Base-by-base conservation (phyloP, 2,329 filamentous ascomycete species). In the Hymenoscyphus scutula region DNA sequence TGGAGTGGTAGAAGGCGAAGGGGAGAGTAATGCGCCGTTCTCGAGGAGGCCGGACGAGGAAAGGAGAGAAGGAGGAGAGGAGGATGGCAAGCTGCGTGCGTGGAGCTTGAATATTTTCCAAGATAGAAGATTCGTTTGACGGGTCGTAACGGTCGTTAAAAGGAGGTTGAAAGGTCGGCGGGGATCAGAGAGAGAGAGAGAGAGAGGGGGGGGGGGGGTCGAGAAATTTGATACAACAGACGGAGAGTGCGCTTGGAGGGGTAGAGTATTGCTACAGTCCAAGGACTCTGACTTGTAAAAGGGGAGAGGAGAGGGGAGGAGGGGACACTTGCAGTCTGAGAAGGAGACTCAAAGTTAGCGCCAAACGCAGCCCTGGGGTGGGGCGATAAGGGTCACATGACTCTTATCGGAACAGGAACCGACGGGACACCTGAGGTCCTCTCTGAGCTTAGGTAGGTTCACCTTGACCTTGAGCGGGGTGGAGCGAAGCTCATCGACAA, bases 61-160 rank as follows among this genome's bases (percentile, higher is more conserved):
- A 10, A 45, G 4, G 30, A 41, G 41, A 45, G 4, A 23, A 41
- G 41, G 37, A 48, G 55, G 53, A 48, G 6, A 29, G 56, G 59
- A 60, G 54, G 57, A 53, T 57, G 53, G 59, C 59, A 57, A 56
- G 45, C 38, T 32, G 48, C 30, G 17, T 32, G 48, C 30, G 17
- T n/a, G 10, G 23, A 38, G 25, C 19, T 41, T 29, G 34, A 59
- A 56, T 62, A 62, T 55, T 62, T 41, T 64, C 58, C 59, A 65
- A 69, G 66, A 67, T 68, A 71, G 71, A 70, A 72, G 71, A 73
- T 72, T 73, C 71, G 71, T 73, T 64, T 63, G 64, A 70, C 62
- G 60, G 64, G 69, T 72, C 71, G 70, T 73, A 68, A 73, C 68
- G 53, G 65, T 71, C 69, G 69, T 73, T 67, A 67, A 54, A 65